Base-by-base conservation (phyloP, 352 stramenopile genomes). In the Pythium rhizo-oryzae region DNA sequence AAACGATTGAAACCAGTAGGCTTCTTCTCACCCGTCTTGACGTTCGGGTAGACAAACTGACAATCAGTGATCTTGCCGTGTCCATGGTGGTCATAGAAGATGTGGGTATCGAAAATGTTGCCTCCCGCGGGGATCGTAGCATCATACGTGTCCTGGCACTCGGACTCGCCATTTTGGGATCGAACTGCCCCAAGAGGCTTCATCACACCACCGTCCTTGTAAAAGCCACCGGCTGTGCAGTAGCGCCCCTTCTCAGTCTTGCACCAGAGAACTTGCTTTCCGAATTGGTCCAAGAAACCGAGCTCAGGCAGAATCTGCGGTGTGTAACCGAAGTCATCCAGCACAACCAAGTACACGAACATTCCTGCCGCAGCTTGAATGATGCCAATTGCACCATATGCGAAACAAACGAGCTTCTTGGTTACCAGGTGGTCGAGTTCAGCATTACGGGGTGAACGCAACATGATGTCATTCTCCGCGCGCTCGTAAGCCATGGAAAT, bases 401-500 rank as follows among this genome's bases (percentile, higher is more conserved):
- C 81, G 59, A 96, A 96, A 46, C 76, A 89, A 12, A 98, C 82
- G 18, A 98, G 82, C 71, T 97, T 96, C 69, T 76, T 79, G 16
- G 87, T 97, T 53, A 98, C 93, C 0, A 98, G 79, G 37, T 85
- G 82, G 52, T 97, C 90, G 2, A 91, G 75, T 9, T 87, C 83
- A 35, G 85, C 78, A 62, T 97, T 93, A 16, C 90, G 81, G 11
- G 91, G 87, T 2, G 82, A 74, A 2, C 90, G 82, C 12, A 84
- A 69, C 91, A 97, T 97, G 65, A 97, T 97, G 56, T 97, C 88
- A 25, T 82, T 91, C 67, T 96, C 89, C 0, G 89, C 79, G 11
- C 73, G 71, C 77, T 98, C 94, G 68, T 95, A 98, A 6, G 93
- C 94, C 76, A 98, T 92, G 15, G 92, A 97, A 54, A 98, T 97